Base-by-base conservation (phyloP, 116 monocot genomes). In the Papilionanthe hybrid region DNA sequence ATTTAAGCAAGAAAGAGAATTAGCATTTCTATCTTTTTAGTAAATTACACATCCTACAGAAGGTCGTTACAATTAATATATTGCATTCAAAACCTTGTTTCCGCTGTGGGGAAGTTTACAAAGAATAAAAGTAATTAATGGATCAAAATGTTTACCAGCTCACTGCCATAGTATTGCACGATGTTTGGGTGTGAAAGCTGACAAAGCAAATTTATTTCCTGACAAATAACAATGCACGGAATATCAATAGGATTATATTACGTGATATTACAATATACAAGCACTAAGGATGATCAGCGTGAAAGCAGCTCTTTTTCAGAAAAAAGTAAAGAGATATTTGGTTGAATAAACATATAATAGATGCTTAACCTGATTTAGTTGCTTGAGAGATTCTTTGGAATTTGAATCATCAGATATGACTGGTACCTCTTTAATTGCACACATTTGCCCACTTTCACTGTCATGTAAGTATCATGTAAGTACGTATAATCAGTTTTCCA, bases 191-290 rank as follows among this genome's bases (percentile, higher is more conserved):
- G 99, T 63, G 93, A 90, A 4, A 95, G 87, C 78, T 90, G 86
- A 81, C 99, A 91, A 55, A 99, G 93, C 88, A 95, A 85, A 58
- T 78, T 80, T 81, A 95, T 95, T 87, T 98, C 98, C 98, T 98
- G 90, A 30, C 1, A 42, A 81, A 11, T 22, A 10, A 85, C 47
- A 88, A 67, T 75, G 69, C 18, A 41, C 19, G 28, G 42, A 12
- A 55, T 57, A 29, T 78, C 42, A 82, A 29, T 53, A 30, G 9
- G 29, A 7, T 49, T 30, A 18, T 47, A 20, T 11, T 28, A 20
- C 22, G 44, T 42, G 15, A 73, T 73, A 73, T n/a, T 17, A 17
- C 1, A 69, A 69, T n/a, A 23, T 41, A 2, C 1, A 72, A 72
- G 32, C 73, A 45, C 9, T 22, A 73, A 73, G 44, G 43, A 43